These are phyloP conservation scores for Syncephalastrum sp. DNA, from an alignment of 371 early-diverging fungal genomes.

Conservation along the genomic window DNA sequence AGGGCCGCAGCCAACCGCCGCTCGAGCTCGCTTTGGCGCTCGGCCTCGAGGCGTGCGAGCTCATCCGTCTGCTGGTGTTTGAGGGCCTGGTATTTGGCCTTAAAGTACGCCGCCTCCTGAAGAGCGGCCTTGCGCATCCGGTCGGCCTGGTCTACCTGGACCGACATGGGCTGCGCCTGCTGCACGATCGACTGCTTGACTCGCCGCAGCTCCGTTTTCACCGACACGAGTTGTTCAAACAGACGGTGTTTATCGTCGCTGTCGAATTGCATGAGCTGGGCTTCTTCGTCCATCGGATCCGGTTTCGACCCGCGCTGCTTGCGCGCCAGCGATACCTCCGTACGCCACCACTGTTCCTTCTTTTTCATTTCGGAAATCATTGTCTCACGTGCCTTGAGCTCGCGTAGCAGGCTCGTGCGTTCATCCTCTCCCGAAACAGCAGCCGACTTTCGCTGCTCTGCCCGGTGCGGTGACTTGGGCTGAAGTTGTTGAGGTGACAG, in stretches of 20 bases:
- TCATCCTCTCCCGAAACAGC: slow-evolving; percentile 18
- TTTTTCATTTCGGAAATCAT: slow-evolving; percentile 46
- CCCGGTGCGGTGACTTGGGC: background rate
- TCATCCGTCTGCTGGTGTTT: slow-evolving; percentile 32
- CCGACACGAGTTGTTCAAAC: slow-evolving; percentile 44
- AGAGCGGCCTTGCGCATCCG: slow-evolving; percentile 53
- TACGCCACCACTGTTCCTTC: slow-evolving; percentile 58
- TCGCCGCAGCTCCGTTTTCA: slow-evolving; percentile 46
- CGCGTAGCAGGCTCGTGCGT: slow-evolving; percentile 31
- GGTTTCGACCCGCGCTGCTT: slow-evolving; percentile 23
- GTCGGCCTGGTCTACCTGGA: slow-evolving; percentile 53
- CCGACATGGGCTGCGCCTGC: slow-evolving; percentile 53
- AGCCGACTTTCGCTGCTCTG: background rate
- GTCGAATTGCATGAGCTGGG: slow-evolving; percentile 36
- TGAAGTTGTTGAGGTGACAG: slow-evolving; percentile 9
- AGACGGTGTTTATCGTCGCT: slow-evolving; percentile 32
- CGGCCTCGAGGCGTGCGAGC: slow-evolving; percentile 26
- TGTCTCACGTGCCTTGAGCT: slow-evolving; percentile 39
- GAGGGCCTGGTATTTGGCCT: slow-evolving; percentile 44
- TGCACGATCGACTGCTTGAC: slow-evolving; percentile 45
- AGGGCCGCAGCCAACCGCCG: slow-evolving; percentile 45
- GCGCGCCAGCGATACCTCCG: slow-evolving; percentile 47
- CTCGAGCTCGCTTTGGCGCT: slow-evolving; percentile 51
- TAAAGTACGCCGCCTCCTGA: slow-evolving; percentile 62
- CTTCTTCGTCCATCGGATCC: slow-evolving; percentile 29